Base-by-base conservation (phyloP, 2,329 filamentous ascomycete genomes). In the Sclerotiophoma versabilis region DNA sequence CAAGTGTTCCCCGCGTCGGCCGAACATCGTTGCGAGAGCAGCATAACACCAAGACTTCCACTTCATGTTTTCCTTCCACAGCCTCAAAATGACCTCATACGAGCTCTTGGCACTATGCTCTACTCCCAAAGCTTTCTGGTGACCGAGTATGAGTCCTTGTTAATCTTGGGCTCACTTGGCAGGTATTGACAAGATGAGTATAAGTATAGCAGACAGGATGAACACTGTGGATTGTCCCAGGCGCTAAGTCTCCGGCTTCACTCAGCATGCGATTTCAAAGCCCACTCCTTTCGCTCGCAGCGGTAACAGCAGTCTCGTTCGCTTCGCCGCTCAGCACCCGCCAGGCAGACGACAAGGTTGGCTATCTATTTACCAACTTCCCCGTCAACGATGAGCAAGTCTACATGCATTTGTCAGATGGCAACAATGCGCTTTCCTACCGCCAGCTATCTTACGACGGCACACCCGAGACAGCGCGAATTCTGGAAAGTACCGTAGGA, bases 391-490 rank as follows among this genome's bases (percentile, higher is more conserved):
- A 49, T 44, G 50, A 54, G 17, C 50, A 54, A 39, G 44, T 54
- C 32, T 54, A 54, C 33, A 54, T 54, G 50, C 50, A 54, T 22
- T 22, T 54, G 5, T 54, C 50, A 2, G 37, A 48, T 15, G 50
- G 44, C n/a, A 54, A 54, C 15, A 36, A 54, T 14, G 50, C 50
- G 3, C 44, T 54, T 2, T 54, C 50, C 0, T 54, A 54, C 15
- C 32, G 26, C 1, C 50, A 54, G 15, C 20, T 54, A 10, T 54
- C 50, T 5, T 48, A 48, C 26, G 50, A 54, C 19, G 44, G 50
- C 9, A 54, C 50, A 9, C 32, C 26, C 10, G 38, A 38, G 26
- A 54, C 44, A 11, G 15, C 50, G 22, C 23, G 44, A 9, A 54
- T 54, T 12, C 14, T 54, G 27, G 50, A 54, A 15, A 44, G 37